Conservation (phyloP, 2,329 filamentous ascomycete species). For the Colletotrichum liriopes region DNA sequence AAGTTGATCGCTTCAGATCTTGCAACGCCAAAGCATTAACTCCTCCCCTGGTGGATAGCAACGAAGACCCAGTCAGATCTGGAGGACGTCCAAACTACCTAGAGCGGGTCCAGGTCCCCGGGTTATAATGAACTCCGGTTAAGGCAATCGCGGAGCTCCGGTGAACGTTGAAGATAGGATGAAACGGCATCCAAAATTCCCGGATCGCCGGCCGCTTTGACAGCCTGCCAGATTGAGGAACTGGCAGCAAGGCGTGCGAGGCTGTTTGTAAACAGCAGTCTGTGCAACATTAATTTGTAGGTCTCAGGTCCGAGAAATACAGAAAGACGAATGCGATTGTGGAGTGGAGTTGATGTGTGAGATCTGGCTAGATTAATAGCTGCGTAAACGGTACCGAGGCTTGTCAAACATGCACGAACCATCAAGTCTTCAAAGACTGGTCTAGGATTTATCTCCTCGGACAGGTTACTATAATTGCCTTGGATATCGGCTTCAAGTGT, state of each 20-base stretch:
- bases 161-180: conserved; percentile 10
- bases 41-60: too few relatives aligned
- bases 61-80: background rate
- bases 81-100: background rate
- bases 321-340: too few relatives aligned
- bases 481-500: background rate
- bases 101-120: background rate
- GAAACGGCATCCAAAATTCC: conserved; percentile 6
- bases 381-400: background rate
- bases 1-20: background rate
- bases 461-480: background rate
- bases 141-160: conserved; percentile 29
- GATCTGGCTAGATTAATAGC: too few relatives aligned
- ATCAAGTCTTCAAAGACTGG: background rate
- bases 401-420: background rate
- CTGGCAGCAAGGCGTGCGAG: background rate
- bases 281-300: background rate
- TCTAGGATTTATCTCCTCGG: background rate
- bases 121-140: background rate
- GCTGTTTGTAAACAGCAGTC: background rate
- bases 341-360: too few relatives aligned
- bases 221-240: conserved; percentile 7
- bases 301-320: background rate
- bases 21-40: background rate
- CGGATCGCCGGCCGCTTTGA: background rate